Evolutionary conservation across 177 flowering plant species (phyloP), one percentile per base, ranked within the genome.

Genomic region (Vitis hybrid): DNA sequence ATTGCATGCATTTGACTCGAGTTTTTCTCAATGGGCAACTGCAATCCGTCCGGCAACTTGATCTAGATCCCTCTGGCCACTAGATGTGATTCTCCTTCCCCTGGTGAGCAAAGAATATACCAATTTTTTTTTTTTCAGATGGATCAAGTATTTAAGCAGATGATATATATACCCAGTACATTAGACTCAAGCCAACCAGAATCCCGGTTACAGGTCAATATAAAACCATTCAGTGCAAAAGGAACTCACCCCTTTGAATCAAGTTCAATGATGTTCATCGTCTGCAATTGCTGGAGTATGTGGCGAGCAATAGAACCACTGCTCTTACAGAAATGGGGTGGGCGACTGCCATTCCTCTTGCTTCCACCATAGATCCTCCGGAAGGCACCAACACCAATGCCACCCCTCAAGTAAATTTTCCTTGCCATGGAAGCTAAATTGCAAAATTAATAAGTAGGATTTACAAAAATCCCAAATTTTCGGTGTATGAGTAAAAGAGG

Each of bases 271-370:
- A 91, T 91, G 74, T 73, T 85, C 87, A 90, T 82, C 15, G 55
- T 71, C 76, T 88, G 82, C 79, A 91, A 64, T 62, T 90, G 94
- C 35, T 88, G 91, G 64, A 90, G 89, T 49, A 91, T 86, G 85
- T 91, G 90, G 2, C 97, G 88, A 14, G 94, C 92, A 73, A 91
- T 63, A 14, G 89, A 58, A 56, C 97, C 97, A 77, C 97, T 91
- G 93, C 94, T 90, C 81, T 6, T 82, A 82, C 94, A 74, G 75
- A 91, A 91, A 74, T 90, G 97, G 0, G 83, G 90, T 6, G 94
- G 97, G 14, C 94, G 86, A 52, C 91, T 86, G 11, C 95, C 91
- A 76, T 91, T 91, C 79, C 93, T 87, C 93, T 91, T 79, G 79
- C 88, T 83, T 32, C 93, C 92, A 19, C 92, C 92, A 74, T 88